A percentile compares a stretch with the other conserved stretches of the same genome.
Evolutionary conservation across 371 early-diverging fungal species (phyloP).

Genomic region (Coemansia sp.): DNA sequence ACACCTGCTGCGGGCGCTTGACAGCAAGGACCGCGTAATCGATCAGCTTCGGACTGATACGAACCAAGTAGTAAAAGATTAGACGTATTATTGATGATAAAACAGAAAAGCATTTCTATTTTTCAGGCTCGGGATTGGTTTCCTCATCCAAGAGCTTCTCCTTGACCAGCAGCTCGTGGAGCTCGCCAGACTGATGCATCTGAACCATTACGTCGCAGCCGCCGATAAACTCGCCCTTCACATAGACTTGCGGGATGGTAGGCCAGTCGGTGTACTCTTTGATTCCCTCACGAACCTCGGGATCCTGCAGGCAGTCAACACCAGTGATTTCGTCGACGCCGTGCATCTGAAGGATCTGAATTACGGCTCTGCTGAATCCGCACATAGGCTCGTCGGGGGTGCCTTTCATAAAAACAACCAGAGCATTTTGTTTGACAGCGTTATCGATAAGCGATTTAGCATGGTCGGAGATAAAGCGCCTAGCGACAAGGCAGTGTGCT

Average conservation of each 20-base stretch:
- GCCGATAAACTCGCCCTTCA: conserved; percentile 95
- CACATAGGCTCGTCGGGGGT: conserved; percentile 88
- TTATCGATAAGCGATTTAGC: conserved; percentile 38
- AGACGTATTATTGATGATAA: not conserved
- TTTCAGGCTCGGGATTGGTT: conserved; percentile 44
- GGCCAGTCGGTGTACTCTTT: conserved; percentile 97
- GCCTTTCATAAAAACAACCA: conserved; percentile 95
- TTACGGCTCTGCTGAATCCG: conserved; percentile 89
- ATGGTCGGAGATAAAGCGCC: conserved; percentile 37
- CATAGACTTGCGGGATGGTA: conserved; percentile 97
- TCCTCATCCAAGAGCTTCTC: conserved; percentile 61
- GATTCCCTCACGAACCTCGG: conserved; percentile 85
- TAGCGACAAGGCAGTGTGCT: conserved; percentile 14
- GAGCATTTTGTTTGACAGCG: conserved; percentile 61
- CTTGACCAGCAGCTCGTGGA: conserved; percentile 79
- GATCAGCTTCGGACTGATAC: conserved; percentile 9
- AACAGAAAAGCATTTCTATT: conserved; percentile 17
- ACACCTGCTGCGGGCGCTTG: conserved; percentile 41
- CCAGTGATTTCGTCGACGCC: conserved; percentile 76
- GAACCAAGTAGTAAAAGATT: not conserved
- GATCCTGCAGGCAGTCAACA: conserved; percentile 87
- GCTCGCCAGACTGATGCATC: conserved; percentile 87
- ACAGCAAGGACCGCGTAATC: conserved; percentile 23
- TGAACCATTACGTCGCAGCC: conserved; percentile 93
- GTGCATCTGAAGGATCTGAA: conserved; percentile 84